Base-by-base conservation (phyloP, 2,329 filamentous ascomycete genomes). In the Penicillium griseofulvum region DNA sequence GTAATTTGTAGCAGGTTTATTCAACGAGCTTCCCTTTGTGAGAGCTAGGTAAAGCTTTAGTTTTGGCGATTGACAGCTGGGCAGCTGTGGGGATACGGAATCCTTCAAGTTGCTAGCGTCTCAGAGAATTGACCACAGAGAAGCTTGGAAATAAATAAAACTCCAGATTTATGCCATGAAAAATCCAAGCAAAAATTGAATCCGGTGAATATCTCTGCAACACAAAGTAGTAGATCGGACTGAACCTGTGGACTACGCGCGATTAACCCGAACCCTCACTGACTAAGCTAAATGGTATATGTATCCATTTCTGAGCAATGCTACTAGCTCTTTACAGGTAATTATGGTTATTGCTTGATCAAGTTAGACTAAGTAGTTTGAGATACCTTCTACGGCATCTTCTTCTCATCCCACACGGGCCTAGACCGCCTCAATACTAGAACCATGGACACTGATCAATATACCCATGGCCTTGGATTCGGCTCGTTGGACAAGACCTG, bases 131-230 rank as follows among this genome's bases (percentile, higher is more conserved):
- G 22, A 52, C 17, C 16, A 19, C 37, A 26, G 38, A 22, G 11
- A 34, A 34, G 14, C 6, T 31, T 31, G 3, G 19, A 9, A 12
- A 11, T 14, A 28, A 22, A 22, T n/a, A 10, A n/a, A 43, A 22
- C 36, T 31, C 31, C 22, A 7, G 22, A 19, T 14, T 12, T 22
- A 26, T 36, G 22, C 31, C 16, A 34, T 7, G 17, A 26, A 2
- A n/a, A 28, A 19, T 29, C 22, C 11, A 44, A 16, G 5, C 4
- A 34, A 31, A 19, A 29, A 37, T 11, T 3, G 28, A 26, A 44
- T 14, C 38, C 52, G 47, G 33, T 24, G 17, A 55, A 51, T 55
- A 51, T 51, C 12, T 17, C 47, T 39, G 47, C 47, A 51, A 41
- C 47, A 33, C 47, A 45, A 24, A 28, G 47, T 51, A 34, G 39